phyloP scores from a whole-genome alignment of 2,329 filamentous ascomycete genomes.

The Aspergillus unguis region DNA sequence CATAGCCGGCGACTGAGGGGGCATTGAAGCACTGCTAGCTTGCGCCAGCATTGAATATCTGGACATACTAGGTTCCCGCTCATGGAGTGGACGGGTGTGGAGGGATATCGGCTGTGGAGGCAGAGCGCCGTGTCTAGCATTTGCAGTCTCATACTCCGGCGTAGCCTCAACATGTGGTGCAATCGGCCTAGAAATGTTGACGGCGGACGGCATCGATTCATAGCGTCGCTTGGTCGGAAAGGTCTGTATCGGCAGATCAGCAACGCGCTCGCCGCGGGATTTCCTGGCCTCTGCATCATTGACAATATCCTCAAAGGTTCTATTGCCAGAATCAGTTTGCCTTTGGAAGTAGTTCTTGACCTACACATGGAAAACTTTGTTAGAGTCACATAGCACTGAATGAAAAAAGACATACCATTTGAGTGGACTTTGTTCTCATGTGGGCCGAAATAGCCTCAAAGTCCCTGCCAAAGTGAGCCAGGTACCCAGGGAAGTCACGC shows the following conservation, averaged over 20 bases:
- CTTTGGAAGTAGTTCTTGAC: slow-evolving; percentile 51
- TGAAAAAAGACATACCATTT: slow-evolving; percentile 40
- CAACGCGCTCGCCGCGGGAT: slow-evolving; percentile 43
- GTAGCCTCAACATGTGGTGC: slow-evolving; percentile 42
- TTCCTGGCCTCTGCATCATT: slow-evolving; percentile 45
- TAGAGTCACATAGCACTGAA: no score
- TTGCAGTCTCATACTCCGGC: slow-evolving; percentile 31
- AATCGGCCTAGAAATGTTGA: slow-evolving; percentile 39
- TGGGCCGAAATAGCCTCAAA: slow-evolving; percentile 49
- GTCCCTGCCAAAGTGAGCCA: slow-evolving; percentile 48
- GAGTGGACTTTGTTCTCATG: slow-evolving; percentile 53
- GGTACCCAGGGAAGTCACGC: slow-evolving; percentile 44
- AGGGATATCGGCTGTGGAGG: slow-evolving; percentile 31
- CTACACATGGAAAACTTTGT: slow-evolving; percentile 22
- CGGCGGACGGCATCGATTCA: slow-evolving; percentile 43
- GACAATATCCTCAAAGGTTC: slow-evolving; percentile 44
- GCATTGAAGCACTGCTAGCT: slow-evolving; percentile 31
- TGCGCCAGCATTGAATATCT: slow-evolving; percentile 41
- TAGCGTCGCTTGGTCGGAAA: slow-evolving; percentile 48
- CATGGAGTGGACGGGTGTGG: slow-evolving; percentile 32
- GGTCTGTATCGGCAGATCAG: slow-evolving; percentile 42
- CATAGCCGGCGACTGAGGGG: slow-evolving; percentile 16
- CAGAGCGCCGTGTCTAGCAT: slow-evolving; percentile 30
- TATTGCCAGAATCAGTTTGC: slow-evolving; percentile 42
- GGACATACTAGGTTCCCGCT: slow-evolving; percentile 33